These are phyloP conservation scores for Grammothele lineata DNA, from an alignment of 768 basidiomycete genomes.

Conservation along the genomic window DNA sequence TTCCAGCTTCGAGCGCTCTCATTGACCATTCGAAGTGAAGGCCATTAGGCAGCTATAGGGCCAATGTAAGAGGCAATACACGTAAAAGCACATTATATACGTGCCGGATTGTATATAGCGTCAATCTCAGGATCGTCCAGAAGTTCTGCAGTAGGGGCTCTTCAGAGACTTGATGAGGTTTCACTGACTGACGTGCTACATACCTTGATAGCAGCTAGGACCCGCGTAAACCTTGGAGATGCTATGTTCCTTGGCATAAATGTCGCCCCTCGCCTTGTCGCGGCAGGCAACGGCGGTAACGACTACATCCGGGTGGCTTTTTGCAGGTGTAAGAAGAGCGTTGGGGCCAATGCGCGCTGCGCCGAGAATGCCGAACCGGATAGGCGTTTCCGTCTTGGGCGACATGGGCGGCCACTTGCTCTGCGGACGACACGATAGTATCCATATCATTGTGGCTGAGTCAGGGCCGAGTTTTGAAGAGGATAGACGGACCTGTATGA, in stretches of 20 bases:
- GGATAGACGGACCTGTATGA: too few species aligned
- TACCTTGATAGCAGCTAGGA: conserved; percentile 40
- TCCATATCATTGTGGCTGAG: too few species aligned
- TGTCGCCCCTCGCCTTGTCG: conserved; percentile 40
- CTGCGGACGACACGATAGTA: too few species aligned
- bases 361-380: conserved; percentile 44
- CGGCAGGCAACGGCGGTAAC: conserved; percentile 58
- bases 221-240: conserved; percentile 51
- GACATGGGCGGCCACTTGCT: too few species aligned
- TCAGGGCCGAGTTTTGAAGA: too few species aligned
- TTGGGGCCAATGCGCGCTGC: conserved; percentile 52
- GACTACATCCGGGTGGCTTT: conserved; percentile 51
- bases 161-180: too few species aligned
- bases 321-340: conserved; percentile 48
- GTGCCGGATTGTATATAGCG: conserved; percentile 29
- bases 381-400: not conserved
- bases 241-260: conserved; percentile 49
- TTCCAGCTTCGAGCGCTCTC: conserved; percentile 29
- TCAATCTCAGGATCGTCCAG: conserved; percentile 25
- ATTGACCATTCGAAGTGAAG: conserved; percentile 34
- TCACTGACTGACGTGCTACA: too few species aligned
- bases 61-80: too few species aligned
- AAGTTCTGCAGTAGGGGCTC: too few species aligned
- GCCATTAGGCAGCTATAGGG: conserved; percentile 27
- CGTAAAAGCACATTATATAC: too few species aligned